Evolutionary conservation across 495 filamentous ascomycete species (phyloP).

Genomic region (Cercophora scortea): DNA sequence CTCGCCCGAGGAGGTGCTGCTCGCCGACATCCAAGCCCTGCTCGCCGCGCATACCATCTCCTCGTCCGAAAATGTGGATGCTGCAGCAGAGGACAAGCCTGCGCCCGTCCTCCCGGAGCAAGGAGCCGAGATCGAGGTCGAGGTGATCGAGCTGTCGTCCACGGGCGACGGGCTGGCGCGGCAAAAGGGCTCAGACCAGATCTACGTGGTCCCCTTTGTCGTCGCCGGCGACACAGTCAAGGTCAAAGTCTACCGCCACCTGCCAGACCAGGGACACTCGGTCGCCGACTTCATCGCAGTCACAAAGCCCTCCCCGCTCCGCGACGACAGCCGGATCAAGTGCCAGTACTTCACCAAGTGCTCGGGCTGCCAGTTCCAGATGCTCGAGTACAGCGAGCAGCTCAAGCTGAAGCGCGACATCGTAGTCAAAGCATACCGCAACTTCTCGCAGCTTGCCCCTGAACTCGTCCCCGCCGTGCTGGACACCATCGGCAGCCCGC

Average conservation of each 20-base stretch:
- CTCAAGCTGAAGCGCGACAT: slow-evolving; percentile 75
- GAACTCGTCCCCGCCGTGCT: slow-evolving; percentile 67
- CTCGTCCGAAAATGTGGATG: slow-evolving; percentile 11
- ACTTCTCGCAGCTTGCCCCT: slow-evolving; percentile 76
- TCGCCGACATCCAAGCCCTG: slow-evolving; percentile 59
- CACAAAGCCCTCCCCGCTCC: slow-evolving; percentile 59
- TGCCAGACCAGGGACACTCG: slow-evolving; percentile 51
- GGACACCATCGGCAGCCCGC: slow-evolving; percentile 80
- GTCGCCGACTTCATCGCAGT: slow-evolving; percentile 76
- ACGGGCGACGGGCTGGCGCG: slow-evolving; percentile 80
- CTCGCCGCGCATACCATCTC: slow-evolving; percentile 44
- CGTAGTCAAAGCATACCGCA: slow-evolving; percentile 83
- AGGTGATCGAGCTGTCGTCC: slow-evolving; percentile 70
- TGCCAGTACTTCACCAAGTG: slow-evolving; percentile 85
- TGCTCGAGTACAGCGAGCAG: slow-evolving; percentile 85
- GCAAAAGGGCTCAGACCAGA: slow-evolving; percentile 54
- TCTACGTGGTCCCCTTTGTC: slow-evolving; percentile 81
- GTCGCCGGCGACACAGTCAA: slow-evolving; percentile 75
- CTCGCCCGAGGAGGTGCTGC: slow-evolving; percentile 65
- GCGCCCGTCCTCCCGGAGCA: slow-evolving; percentile 49
- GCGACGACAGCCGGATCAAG: slow-evolving; percentile 66
- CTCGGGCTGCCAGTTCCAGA: slow-evolving; percentile 94
- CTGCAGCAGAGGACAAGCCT: slow-evolving; percentile 8
- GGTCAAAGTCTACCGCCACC: slow-evolving; percentile 70
- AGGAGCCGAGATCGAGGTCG: slow-evolving; percentile 71